phyloP scores from a whole-genome alignment of 2,329 filamentous ascomycete genomes.

The Fusarium begoniae region DNA sequence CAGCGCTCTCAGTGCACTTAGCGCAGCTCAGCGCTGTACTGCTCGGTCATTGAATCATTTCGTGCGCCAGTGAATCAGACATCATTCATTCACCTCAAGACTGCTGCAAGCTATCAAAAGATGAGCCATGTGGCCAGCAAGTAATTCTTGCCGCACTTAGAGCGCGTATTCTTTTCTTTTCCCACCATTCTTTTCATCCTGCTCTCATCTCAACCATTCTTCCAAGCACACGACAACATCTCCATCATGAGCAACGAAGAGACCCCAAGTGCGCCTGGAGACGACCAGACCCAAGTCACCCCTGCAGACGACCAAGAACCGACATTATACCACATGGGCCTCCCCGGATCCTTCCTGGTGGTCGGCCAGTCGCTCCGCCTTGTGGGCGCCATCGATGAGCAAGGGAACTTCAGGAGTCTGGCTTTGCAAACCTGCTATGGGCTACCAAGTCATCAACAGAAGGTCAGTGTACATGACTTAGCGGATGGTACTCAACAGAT shows the following conservation, averaged over 20 bases:
- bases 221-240: fast-evolving
- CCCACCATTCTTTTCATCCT: background rate
- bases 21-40: too few relatives aligned
- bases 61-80: background rate
- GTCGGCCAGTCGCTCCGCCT: background rate
- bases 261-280: fast-evolving
- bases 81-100: fast-evolving
- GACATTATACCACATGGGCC: background rate
- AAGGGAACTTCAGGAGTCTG: background rate
- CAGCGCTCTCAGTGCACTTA: background rate
- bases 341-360: background rate
- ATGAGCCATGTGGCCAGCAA: background rate
- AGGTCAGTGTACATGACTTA: background rate
- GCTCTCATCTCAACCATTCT: background rate
- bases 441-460: background rate
- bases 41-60: background rate
- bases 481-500: background rate
- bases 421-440: background rate
- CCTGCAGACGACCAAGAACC: background rate
- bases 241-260: background rate
- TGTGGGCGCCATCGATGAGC: background rate
- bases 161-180: fast-evolving
- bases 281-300: fast-evolving
- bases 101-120: too few relatives aligned
- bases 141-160: fast-evolving